Evolutionary conservation across 345 rosid species (phyloP).

Genomic region (Garcia nutans): DNA sequence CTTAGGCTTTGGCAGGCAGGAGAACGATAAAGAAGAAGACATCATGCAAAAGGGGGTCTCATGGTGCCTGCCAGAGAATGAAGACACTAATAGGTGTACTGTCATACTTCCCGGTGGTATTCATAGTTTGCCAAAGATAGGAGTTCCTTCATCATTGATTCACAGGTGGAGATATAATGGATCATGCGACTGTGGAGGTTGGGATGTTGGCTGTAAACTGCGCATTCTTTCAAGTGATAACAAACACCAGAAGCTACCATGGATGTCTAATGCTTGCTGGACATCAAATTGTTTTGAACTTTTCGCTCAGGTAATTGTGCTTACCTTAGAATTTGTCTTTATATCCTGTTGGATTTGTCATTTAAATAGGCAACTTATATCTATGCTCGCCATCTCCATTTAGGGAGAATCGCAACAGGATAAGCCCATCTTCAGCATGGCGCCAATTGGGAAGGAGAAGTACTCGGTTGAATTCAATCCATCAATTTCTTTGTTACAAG

Average conservation of each 20-base stretch:
- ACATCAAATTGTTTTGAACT: constrained; percentile 44
- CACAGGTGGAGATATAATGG: constrained; percentile 77
- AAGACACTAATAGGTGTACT: constrained; percentile 23
- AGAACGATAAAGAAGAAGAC: constrained; percentile 15
- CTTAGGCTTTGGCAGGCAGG: constrained; percentile 19
- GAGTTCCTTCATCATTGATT: constrained; percentile 64
- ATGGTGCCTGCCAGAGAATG: constrained; percentile 23
- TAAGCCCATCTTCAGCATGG: constrained; percentile 54
- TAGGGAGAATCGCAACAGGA: constrained; percentile 43
- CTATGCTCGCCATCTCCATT: constrained; percentile 1
- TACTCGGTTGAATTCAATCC: constrained; percentile 64
- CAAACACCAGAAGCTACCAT: constrained; percentile 21
- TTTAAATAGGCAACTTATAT: background rate
- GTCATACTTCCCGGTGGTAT: constrained; percentile 75
- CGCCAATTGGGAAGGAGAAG: constrained; percentile 48
- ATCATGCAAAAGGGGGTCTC: constrained; percentile 16
- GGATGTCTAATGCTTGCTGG: constrained; percentile 22
- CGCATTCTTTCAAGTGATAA: constrained; percentile 44
- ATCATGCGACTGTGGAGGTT: constrained; percentile 90
- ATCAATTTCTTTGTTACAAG: constrained; percentile 59
- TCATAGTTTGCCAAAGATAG: constrained; percentile 65
- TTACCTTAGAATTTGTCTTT: background rate
- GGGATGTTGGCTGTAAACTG: constrained; percentile 89
- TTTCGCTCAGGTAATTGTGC: constrained; percentile 50
- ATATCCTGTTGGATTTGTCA: background rate